phyloP scores from a whole-genome alignment of 768 basidiomycete genomes.

The Kockovaella imperatae region DNA sequence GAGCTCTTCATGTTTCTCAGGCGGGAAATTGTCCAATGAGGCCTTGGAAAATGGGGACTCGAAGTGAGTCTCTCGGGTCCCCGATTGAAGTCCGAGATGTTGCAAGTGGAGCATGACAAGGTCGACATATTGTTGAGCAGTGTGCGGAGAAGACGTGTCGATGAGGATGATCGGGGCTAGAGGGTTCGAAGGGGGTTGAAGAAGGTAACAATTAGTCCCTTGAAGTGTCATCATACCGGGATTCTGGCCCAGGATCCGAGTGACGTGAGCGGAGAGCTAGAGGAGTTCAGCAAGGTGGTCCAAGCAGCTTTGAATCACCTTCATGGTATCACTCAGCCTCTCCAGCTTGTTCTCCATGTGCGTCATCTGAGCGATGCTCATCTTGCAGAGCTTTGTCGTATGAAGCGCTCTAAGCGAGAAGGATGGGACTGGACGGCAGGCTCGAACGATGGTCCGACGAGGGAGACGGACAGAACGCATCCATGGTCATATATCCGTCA shows the following conservation, averaged over 20 bases:
- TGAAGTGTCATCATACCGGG: constrained; percentile 38
- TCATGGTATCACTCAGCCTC: background rate
- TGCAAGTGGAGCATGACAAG: constrained; percentile 28
- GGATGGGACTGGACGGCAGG: too few relatives aligned
- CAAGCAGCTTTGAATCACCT: background rate
- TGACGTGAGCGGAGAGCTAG: constrained; percentile 38
- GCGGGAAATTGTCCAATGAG: constrained; percentile 11
- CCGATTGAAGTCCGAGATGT: constrained; percentile 33
- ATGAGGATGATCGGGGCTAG: constrained; percentile 34
- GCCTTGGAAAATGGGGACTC: constrained; percentile 15
- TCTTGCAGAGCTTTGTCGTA: background rate
- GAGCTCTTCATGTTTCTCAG: constrained; percentile 15
- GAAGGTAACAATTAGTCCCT: constrained; percentile 40
- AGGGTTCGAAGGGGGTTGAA: constrained; percentile 36
- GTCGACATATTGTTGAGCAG: constrained; percentile 31
- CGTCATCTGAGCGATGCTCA: background rate
- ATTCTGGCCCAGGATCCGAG: constrained; percentile 36
- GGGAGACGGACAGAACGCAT: too few relatives aligned
- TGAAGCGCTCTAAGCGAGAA: too few relatives aligned
- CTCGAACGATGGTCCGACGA: too few relatives aligned
- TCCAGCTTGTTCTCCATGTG: background rate
- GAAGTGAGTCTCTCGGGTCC: constrained; percentile 31
- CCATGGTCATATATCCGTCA: too few relatives aligned
- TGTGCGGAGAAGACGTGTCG: constrained; percentile 40
- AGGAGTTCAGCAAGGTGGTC: background rate